These are phyloP conservation scores for Hamigera avellanea DNA, from an alignment of 495 filamentous ascomycete genomes.

Conservation along the genomic window DNA sequence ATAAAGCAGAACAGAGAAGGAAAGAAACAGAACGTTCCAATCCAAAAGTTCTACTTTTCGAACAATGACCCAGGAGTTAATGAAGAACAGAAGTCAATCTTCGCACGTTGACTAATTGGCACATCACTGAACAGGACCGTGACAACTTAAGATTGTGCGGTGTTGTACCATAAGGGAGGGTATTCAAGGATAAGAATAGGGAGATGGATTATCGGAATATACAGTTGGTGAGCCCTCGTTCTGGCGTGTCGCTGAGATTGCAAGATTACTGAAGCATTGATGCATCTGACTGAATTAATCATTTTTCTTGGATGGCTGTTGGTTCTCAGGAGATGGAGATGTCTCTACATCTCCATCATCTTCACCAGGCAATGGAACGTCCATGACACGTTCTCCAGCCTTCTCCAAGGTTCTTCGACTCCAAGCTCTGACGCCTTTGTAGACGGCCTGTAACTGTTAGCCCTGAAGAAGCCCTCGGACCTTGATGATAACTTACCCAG, in stretches of 20 bases:
- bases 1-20: conserved; percentile 19
- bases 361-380: conserved; percentile 67
- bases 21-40: conserved; percentile 31
- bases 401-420: conserved; percentile 58
- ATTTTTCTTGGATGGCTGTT: conserved; percentile 12
- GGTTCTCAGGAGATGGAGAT: conserved; percentile 2
- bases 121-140: conserved; percentile 62
- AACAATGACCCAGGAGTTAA: conserved; percentile 18
- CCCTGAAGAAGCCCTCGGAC: conserved; percentile 2
- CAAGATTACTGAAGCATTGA: not conserved
- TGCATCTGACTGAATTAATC: conserved; percentile 3
- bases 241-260: no score
- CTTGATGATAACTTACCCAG: conserved; percentile 44
- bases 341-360: conserved; percentile 43
- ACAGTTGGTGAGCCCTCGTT: no score
- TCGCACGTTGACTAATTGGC: conserved; percentile 93
- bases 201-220: no score
- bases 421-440: conserved; percentile 63
- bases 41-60: conserved; percentile 15
- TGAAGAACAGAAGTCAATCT: conserved; percentile 48
- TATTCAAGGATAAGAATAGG: no score
- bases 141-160: conserved; percentile 93
- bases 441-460: conserved; percentile 51
- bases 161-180: conserved; percentile 1
- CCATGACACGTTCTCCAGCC: conserved; percentile 67